Evolutionary conservation across 2,329 filamentous ascomycete genomes (phyloP), one percentile per base, ranked within the genome.

Genomic region (Capronia coronata): DNA sequence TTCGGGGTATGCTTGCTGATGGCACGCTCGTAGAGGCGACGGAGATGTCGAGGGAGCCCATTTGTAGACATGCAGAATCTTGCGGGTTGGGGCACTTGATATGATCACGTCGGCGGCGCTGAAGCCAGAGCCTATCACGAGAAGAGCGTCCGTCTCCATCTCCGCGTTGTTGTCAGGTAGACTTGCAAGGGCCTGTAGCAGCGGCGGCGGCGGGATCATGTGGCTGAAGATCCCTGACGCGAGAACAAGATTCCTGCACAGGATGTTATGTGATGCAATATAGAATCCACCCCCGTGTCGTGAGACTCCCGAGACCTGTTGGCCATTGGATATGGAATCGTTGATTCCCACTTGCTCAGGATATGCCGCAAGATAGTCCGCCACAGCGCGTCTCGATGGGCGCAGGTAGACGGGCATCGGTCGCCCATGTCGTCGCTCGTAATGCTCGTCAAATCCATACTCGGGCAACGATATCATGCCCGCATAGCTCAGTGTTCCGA

Each of bases 61-160:
- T 61, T 76, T 76, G 62, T 75, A 82, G 45, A 80, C 62, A 57
- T 82, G 79, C n/a, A 82, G 64, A 37, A 82, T 73, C 46, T 70
- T 75, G 40, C 74, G 74, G n/a, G 65, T 59, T 11, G 67, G 62
- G 22, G 72, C 67, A 16, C 74, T 68, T 4, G 77, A 79, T 32
- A 80, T 75, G 43, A 82, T 80, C 2, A 76, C 68, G 64, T 82
- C 79, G 21, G 79, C 79, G 2, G 79, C 79, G 2, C 77, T 79
- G 62, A 82, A 82, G 0, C 79, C 79, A 7, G 78, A 81, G 4
- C 79, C 79, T 42, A 82, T 69, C 4, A 82, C 73, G 2, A 82
- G 68, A 1, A 80, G 60, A 18, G 6, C 6, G 34, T 19, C 34
- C 5, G 6, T 3, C 2, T 37, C 18, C 34, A 9, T 9, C 29